Evolutionary conservation across 345 rosid genomes (phyloP), one percentile per base, ranked within the genome.

Genomic region (Eucalyptus sp.): DNA sequence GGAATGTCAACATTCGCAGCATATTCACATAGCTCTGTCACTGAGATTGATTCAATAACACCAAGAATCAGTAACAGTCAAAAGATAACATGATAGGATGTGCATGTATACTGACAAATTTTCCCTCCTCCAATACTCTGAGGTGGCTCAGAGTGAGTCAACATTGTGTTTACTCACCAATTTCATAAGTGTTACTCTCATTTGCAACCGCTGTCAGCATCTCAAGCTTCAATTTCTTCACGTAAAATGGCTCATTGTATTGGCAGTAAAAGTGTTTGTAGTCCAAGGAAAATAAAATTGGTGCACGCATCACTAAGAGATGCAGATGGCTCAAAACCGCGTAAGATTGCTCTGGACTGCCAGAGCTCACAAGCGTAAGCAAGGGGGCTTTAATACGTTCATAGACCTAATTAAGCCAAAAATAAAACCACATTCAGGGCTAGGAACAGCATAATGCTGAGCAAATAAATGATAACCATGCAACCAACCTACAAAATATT

Each of bases 171-270:
- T 86, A n/a, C 96, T 89, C 91, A 98, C 99, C 99, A 90, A 98
- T 98, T 94, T 98, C 99, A 87, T 98, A 98, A 62, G 99, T 98
- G 90, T 96, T 97, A 92, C 96, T 96, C 94, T 96, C 99, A 93
- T 96, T 97, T 92, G 99, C 99, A 84, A 98, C 98, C 27, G 98
- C 99, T 89, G 99, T 98, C 94, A 97, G 95, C 99, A 98, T 98
- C 92, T 98, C 99, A 89, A 98, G 99, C 96, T 98, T 98, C 96
- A 98, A 91, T 88, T 97, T 97, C 94, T 97, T 98, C 87, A 98
- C 99, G 93, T 97, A 98, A 41, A 96, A 96, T 37, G 99, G 96
- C 90, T 98, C 99, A 89, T 96, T 98, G 93, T 98, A 98, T 93
- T 97, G 99, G 93, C 99, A 98, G 88, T 98, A 98, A 90, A 98